Conservation (phyloP, 2,329 filamentous ascomycete genomes). For the Lasiodiplodia sp. region DNA sequence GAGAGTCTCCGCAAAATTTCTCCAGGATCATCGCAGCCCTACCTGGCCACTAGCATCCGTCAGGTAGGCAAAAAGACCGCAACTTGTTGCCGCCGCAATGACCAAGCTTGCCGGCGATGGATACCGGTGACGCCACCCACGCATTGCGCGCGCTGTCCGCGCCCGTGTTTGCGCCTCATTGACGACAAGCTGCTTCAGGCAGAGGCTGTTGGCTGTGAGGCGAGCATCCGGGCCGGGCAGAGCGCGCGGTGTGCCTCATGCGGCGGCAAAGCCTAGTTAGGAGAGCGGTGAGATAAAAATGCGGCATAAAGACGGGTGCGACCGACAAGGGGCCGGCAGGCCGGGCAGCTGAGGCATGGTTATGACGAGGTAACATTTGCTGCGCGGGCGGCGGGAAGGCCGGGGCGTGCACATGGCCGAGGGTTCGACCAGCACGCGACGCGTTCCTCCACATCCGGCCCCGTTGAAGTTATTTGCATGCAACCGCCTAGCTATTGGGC, state of each 20-base stretch:
- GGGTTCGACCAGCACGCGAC: not conserved
- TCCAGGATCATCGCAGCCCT: conserved; percentile 27
- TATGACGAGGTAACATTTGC: not conserved
- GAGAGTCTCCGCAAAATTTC: conserved; percentile 25
- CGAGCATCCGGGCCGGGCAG: not conserved
- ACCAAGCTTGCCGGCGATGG: not conserved
- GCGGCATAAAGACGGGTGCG: conserved; percentile 22
- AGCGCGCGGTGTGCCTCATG: conserved; percentile 6
- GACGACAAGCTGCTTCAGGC: not conserved
- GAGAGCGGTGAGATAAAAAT: conserved; percentile 13
- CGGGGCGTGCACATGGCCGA: not conserved
- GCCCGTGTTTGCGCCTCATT: not conserved
- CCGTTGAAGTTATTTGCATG: not conserved
- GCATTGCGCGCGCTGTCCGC: not conserved
- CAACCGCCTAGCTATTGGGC: not conserved
- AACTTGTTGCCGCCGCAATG: not conserved
- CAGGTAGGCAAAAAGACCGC: not conserved
- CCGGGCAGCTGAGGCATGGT: conserved; percentile 3
- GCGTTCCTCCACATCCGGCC: not conserved
- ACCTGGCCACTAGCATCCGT: not conserved
- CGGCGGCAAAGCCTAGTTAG: conserved; percentile 2
- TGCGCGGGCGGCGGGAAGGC: not conserved
- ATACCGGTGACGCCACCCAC: not conserved
- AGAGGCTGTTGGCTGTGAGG: not conserved
- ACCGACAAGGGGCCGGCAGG: conserved; percentile 2